Percentiles rank a stretch among this genome's conserved stretches.
Conservation (phyloP, 2,329 filamentous ascomycete genomes). For the Arthroderma sp. region DNA sequence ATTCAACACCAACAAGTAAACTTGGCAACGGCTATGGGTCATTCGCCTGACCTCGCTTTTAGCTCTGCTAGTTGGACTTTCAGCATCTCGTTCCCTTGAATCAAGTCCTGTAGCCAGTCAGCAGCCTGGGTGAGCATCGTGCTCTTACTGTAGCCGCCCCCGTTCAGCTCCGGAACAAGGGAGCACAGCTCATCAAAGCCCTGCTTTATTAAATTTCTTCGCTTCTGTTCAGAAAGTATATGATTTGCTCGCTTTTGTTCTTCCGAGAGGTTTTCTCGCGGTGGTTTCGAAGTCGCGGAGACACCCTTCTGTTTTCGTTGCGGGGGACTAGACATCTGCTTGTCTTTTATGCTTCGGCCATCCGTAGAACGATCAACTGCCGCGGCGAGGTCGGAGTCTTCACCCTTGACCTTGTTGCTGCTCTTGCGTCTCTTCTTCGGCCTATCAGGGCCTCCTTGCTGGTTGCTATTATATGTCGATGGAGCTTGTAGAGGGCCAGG, state of each 20-base stretch:
- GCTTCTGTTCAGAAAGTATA: constrained; percentile 76
- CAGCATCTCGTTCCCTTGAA: constrained; percentile 54
- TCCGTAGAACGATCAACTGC: neutral
- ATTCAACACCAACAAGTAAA: neutral
- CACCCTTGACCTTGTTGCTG: constrained; percentile 33
- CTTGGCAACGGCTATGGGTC: too few species aligned
- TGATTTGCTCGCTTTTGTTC: constrained; percentile 77
- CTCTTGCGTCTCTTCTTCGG: constrained; percentile 42
- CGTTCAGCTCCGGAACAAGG: constrained; percentile 61
- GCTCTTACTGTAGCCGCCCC: constrained; percentile 71
- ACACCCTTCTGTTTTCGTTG: neutral
- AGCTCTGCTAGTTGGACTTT: constrained; percentile 40
- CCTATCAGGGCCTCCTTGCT: neutral
- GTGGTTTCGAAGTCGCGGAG: constrained; percentile 15
- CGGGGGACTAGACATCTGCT: too few species aligned
- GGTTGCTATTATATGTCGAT: neutral
- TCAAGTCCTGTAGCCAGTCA: constrained; percentile 62
- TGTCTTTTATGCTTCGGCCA: too few species aligned
- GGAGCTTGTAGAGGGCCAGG: constrained; percentile 1
- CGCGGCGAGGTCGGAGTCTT: constrained; percentile 28
- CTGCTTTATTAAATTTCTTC: constrained; percentile 65
- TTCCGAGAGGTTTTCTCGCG: constrained; percentile 54
- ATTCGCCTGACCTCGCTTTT: constrained; percentile 14
- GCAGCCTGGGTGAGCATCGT: constrained; percentile 62
- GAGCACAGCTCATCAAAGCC: constrained; percentile 70